These are phyloP conservation scores for Sporothrix pseudoabietina DNA, from an alignment of 2,329 filamentous ascomycete genomes.

Conservation along the genomic window DNA sequence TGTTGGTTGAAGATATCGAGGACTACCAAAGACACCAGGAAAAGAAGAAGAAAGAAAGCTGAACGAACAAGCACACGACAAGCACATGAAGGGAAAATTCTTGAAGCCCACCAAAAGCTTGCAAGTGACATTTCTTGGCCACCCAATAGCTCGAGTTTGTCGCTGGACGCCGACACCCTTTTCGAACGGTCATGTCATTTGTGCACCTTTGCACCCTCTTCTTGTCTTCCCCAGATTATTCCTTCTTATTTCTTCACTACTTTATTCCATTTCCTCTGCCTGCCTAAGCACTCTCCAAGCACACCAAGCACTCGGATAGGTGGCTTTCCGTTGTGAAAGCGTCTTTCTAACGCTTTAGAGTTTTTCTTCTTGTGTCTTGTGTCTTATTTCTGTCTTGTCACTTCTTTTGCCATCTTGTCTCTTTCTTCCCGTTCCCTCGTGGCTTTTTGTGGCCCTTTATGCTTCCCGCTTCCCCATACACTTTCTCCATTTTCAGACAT, in stretches of 20 bases:
- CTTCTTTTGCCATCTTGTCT: background rate
- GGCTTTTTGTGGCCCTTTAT: background rate
- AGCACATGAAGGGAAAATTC: background rate
- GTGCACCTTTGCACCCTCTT: background rate
- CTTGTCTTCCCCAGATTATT: background rate
- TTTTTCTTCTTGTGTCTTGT: background rate
- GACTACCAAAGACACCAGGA: background rate
- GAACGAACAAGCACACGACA: background rate
- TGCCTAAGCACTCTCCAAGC: background rate
- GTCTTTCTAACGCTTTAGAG: background rate
- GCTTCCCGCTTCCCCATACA: background rate
- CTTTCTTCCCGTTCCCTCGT: background rate
- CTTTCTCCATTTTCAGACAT: background rate
- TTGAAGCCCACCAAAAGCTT: background rate
- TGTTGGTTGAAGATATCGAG: background rate
- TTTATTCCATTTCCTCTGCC: background rate
- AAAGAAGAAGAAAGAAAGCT: background rate
- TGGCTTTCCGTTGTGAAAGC: background rate
- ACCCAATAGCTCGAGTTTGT: background rate
- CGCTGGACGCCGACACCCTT: background rate
- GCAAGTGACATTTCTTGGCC: background rate
- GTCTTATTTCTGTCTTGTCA: background rate
- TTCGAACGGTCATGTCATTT: background rate
- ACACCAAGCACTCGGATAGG: slow-evolving; percentile 7
- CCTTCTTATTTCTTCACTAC: background rate